phyloP scores from a whole-genome alignment of 1,284 basidiomycete genomes.

The Ganoderma sinense region DNA sequence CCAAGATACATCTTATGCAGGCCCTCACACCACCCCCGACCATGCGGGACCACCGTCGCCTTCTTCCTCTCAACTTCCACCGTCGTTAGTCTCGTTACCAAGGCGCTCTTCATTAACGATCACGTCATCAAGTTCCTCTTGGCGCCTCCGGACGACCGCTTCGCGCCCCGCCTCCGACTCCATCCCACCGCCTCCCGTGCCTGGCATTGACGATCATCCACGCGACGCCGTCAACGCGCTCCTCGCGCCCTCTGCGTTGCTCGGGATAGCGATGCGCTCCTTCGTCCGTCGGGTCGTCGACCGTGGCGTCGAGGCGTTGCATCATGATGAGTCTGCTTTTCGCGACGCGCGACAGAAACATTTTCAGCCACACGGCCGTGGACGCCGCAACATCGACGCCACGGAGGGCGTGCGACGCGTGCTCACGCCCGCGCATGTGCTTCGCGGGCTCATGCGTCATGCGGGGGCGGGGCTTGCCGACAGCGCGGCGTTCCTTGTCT shows the following conservation, averaged over 20 bases:
- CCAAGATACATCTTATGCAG: neutral
- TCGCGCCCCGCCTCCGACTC: neutral
- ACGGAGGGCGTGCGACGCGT: slow-evolving; percentile 33
- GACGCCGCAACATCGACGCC: slow-evolving; percentile 3
- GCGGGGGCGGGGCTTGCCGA: slow-evolving; percentile 27
- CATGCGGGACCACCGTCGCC: neutral
- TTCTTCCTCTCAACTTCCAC: neutral
- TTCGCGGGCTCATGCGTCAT: slow-evolving; percentile 40
- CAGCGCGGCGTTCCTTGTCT: slow-evolving; percentile 36
- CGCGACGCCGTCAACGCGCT: slow-evolving; percentile 41
- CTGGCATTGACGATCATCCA: slow-evolving; percentile 6
- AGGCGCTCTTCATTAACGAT: neutral
- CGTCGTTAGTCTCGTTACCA: neutral
- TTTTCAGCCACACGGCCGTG: slow-evolving; percentile 11
- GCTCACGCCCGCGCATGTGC: slow-evolving; percentile 47
- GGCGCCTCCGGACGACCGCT: neutral
- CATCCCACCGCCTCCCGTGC: neutral
- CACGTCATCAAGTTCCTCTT: neutral
- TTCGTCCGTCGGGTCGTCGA: slow-evolving; percentile 34
- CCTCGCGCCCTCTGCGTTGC: slow-evolving; percentile 54
- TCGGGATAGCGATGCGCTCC: slow-evolving; percentile 47
- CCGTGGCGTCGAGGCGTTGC: slow-evolving; percentile 32
- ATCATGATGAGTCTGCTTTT: slow-evolving; percentile 36
- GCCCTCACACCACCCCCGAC: neutral
- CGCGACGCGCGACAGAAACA: slow-evolving; percentile 13